Conservation (phyloP, 1,139 yeast species). For the Ogataea hybrid region DNA sequence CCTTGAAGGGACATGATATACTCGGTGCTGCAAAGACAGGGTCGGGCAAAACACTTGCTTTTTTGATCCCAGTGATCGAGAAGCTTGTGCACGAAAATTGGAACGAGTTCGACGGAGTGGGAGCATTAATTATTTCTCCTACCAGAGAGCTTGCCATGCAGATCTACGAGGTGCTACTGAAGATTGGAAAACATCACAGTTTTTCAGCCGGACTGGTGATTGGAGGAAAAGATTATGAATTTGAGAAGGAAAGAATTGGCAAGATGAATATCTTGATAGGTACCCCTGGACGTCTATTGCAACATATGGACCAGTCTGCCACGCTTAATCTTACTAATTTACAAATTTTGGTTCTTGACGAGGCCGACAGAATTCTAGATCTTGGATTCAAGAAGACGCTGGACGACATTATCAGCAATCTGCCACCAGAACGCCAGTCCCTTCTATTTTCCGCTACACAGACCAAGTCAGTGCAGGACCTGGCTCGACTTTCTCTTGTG, state of each 20-base stretch:
- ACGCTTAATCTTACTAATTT: constrained; percentile 79
- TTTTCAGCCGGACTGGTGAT: constrained; percentile 94
- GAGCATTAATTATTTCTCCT: constrained; percentile 89
- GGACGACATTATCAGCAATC: constrained; percentile 78
- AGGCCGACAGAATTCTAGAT: constrained; percentile 94
- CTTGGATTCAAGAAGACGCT: constrained; percentile 93
- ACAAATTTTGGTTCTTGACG: constrained; percentile 85
- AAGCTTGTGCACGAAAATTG: constrained; percentile 68
- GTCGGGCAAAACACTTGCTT: constrained; percentile 93
- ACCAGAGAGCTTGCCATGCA: constrained; percentile 95
- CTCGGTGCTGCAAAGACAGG: constrained; percentile 96
- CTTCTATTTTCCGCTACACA: constrained; percentile 91
- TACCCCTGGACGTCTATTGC: constrained; percentile 93
- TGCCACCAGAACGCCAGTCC: constrained; percentile 90
- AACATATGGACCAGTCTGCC: constrained; percentile 92
- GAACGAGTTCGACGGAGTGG: constrained; percentile 89
- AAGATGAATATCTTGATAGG: constrained; percentile 87
- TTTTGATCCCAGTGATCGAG: constrained; percentile 82
- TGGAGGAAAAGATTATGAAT: constrained; percentile 93
- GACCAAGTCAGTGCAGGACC: constrained; percentile 79
- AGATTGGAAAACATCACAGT: constrained; percentile 75
- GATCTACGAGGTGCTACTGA: constrained; percentile 83
- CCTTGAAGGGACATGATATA: constrained; percentile 79
- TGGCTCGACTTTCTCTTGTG: constrained; percentile 83
- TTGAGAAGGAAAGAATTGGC: constrained; percentile 81